Evolutionary conservation across 345 rosid genomes (phyloP), one percentile per base, ranked within the genome.

Genomic region (Balakata baccata): DNA sequence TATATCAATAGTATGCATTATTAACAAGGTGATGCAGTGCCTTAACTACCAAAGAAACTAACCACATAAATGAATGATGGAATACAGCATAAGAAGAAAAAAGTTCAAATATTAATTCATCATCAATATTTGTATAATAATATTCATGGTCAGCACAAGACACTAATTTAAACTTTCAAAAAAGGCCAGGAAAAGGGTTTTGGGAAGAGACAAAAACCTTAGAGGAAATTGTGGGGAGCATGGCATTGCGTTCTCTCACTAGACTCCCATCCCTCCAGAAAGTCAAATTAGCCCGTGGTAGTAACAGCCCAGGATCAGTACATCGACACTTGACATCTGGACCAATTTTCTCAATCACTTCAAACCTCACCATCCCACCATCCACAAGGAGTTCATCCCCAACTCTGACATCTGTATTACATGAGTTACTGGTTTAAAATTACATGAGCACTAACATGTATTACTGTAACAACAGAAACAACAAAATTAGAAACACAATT

Each of bases 331-430:
- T 93, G 43, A 96, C 97, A 87, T 96, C 99, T 37, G 97, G 99
- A 57, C 99, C 99, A 49, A 96, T 87, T 87, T 89, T 96, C 88
- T 91, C 97, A 25, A 85, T 87, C 86, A 96, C 98, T 66, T 96
- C 99, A 85, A 96, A 96, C 81, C 98, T 84, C 86, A 91, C 99
- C 99, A 96, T 96, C 14, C 99, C 99, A 79, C 99, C 99, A 81
- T 96, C 98, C 57, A 96, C 97, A 63, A 93, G 77, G 64, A 96
- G 93, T 58, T 96, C 99, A 84, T 96, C 98, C 53, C 98, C 98
- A 69, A 91, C 93, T 73, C 81, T 81, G 52, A 96, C 97, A 83
- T 96, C 99, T 96, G 75, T 46, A 76, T 57, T 58, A 66, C 70
- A 68, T 18, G 23, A 59, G 74, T 25, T 39, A 37, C n/a, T 7